A percentile compares a stretch with the other conserved stretches of the same genome.
These are phyloP conservation scores for Verticillium isaacii DNA, from an alignment of 2,329 filamentous ascomycete genomes.

Conservation along the genomic window DNA sequence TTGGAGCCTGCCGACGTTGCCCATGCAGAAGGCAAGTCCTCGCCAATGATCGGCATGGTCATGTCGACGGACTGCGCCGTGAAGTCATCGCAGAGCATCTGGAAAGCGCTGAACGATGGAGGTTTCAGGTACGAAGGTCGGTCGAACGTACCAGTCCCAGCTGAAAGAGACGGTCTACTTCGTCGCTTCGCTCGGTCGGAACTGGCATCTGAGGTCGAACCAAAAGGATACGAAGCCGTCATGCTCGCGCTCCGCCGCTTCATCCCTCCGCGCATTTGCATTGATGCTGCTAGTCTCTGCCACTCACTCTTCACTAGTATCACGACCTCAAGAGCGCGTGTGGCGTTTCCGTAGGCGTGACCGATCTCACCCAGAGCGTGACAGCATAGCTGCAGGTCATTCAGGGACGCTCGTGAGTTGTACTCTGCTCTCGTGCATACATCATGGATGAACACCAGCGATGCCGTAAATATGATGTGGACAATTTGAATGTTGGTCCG, in stretches of 20 bases:
- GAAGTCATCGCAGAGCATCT: constrained; percentile 1
- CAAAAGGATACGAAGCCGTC: not conserved
- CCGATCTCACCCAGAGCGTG: constrained; percentile 18
- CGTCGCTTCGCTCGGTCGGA: not conserved
- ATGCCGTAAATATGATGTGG: constrained; percentile 16
- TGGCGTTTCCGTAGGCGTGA: constrained; percentile 12
- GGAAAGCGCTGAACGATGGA: not conserved
- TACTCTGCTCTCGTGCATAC: constrained; percentile 4
- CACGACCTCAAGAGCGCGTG: constrained; percentile 12
- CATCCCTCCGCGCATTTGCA: constrained; percentile 14
- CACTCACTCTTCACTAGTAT: constrained; percentile 13
- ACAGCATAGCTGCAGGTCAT: constrained; percentile 17
- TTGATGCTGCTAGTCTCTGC: constrained; percentile 4
- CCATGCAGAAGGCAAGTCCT: not conserved
- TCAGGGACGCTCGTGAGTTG: constrained; percentile 3
- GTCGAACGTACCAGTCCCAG: not conserved
- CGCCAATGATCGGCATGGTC: not conserved
- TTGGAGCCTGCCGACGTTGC: not conserved
- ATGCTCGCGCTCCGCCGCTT: not conserved
- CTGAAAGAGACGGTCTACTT: not conserved
- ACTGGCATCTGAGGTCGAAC: not conserved
- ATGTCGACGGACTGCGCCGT: not conserved
- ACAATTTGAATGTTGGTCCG: constrained; percentile 17
- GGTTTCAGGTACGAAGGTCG: not conserved
- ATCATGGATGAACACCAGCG: constrained; percentile 15